phyloP scores from a whole-genome alignment of 1,284 basidiomycete species.

The Lentinus polychrous region DNA sequence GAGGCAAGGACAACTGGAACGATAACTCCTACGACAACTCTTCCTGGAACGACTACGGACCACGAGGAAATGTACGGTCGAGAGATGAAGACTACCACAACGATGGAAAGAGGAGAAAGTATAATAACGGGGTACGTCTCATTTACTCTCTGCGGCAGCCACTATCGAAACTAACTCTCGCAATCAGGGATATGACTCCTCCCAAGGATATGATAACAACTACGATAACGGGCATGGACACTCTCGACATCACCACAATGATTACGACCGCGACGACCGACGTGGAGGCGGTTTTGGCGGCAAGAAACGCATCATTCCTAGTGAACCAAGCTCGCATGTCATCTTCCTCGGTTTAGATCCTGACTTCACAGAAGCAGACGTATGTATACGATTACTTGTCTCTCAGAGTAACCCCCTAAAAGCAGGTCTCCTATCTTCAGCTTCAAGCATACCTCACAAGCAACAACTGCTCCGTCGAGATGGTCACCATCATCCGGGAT shows the following conservation, averaged over 20 bases:
- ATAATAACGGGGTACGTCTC: slow-evolving; percentile 58
- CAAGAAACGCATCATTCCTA: slow-evolving; percentile 70
- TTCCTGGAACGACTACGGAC: slow-evolving; percentile 35
- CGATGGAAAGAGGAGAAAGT: slow-evolving; percentile 73
- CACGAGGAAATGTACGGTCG: slow-evolving; percentile 35
- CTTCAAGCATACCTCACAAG: slow-evolving; percentile 72
- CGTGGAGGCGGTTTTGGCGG: slow-evolving; percentile 29
- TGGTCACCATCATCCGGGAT: slow-evolving; percentile 90
- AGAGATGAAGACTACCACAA: slow-evolving; percentile 63
- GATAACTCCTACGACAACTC: slow-evolving; percentile 19
- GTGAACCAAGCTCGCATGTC: slow-evolving; percentile 81
- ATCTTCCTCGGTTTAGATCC: slow-evolving; percentile 88
- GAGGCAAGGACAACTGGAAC: slow-evolving; percentile 57
- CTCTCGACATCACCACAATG: slow-evolving; percentile 27
- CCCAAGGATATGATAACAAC: slow-evolving; percentile 37
- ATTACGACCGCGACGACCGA: slow-evolving; percentile 32
- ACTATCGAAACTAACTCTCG: background rate
- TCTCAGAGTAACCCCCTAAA: slow-evolving; percentile 24
- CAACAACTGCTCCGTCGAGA: slow-evolving; percentile 70
- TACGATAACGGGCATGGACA: slow-evolving; percentile 29
- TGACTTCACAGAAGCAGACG: slow-evolving; percentile 86
- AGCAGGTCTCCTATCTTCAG: slow-evolving; percentile 31
- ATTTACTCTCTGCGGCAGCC: background rate
- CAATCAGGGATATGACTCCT: slow-evolving; percentile 43
- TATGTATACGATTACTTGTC: slow-evolving; percentile 38